Evolutionary conservation across 2,329 filamentous ascomycete genomes (phyloP).

Genomic region (Rhynchosporium agropyri): DNA sequence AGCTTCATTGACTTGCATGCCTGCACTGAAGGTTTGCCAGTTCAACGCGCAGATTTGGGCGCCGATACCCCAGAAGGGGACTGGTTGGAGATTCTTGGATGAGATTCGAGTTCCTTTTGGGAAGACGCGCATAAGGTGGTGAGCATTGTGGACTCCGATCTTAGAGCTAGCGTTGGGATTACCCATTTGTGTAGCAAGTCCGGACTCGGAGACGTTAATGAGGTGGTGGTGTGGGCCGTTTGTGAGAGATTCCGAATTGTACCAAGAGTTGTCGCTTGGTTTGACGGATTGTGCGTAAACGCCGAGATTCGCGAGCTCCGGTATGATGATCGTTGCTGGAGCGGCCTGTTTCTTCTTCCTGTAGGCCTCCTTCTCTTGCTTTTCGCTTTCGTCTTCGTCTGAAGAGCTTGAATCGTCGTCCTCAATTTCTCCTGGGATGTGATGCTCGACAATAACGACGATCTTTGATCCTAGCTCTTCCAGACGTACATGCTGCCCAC

Average conservation of each 20-base stretch:
- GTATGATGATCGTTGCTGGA: conserved; percentile 56
- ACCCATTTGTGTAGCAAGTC: conserved; percentile 56
- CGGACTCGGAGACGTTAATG: conserved; percentile 70
- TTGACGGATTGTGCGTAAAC: conserved; percentile 73
- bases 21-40: conserved; percentile 68
- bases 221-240: conserved; percentile 63
- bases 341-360: conserved; percentile 54
- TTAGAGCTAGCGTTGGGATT: conserved; percentile 44
- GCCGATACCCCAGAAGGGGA: conserved; percentile 67
- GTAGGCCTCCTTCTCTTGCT: conserved; percentile 54
- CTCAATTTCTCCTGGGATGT: conserved; percentile 56
- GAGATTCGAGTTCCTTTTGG: conserved; percentile 71
- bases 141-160: conserved; percentile 63
- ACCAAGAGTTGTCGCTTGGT: conserved; percentile 68
- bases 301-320: conserved; percentile 65
- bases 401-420: conserved; percentile 46
- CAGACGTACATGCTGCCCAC: conserved; percentile 56
- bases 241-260: conserved; percentile 50
- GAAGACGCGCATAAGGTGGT: conserved; percentile 70
- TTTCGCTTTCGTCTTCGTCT: conserved; percentile 49
- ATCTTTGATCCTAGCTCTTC: conserved; percentile 64
- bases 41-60: conserved; percentile 72
- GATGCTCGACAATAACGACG: conserved; percentile 69
- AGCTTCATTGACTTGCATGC: conserved; percentile 69
- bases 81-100: conserved; percentile 64